phyloP scores from a whole-genome alignment of 306 rosid species.

The Cotoneaster glaucophyllus region DNA sequence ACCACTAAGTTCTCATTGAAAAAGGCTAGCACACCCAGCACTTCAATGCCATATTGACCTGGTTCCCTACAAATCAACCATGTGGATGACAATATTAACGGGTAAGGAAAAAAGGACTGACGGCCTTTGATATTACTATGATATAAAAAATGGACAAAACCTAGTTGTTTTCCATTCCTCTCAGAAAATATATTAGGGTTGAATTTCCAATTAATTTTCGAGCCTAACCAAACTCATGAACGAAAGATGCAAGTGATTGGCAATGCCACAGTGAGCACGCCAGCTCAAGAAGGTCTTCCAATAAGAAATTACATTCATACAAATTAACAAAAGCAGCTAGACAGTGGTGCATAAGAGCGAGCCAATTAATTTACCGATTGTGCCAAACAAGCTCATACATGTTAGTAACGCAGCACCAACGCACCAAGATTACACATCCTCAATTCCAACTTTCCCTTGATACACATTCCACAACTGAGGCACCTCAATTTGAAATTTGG shows the following conservation, averaged over 20 bases:
- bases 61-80: neutral
- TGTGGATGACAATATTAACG: neutral
- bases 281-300: neutral
- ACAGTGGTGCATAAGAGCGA: neutral
- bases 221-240: neutral
- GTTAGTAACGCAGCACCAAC: neutral
- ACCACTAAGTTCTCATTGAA: neutral
- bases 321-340: neutral
- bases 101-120: neutral
- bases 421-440: neutral
- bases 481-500: neutral
- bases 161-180: too few relatives aligned
- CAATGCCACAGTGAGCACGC: neutral
- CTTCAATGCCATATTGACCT: neutral
- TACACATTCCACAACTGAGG: constrained; percentile 16
- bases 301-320: too few relatives aligned
- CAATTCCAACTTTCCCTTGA: constrained; percentile 1
- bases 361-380: neutral
- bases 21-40: neutral
- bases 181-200: too few relatives aligned
- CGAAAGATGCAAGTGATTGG: neutral
- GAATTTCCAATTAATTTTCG: neutral
- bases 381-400: neutral
- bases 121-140: neutral
- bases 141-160: neutral